A percentile compares a stretch with the other conserved stretches of the same genome.
Evolutionary conservation across 768 basidiomycete genomes (phyloP).

Genomic region (Hericium erinaceus): DNA sequence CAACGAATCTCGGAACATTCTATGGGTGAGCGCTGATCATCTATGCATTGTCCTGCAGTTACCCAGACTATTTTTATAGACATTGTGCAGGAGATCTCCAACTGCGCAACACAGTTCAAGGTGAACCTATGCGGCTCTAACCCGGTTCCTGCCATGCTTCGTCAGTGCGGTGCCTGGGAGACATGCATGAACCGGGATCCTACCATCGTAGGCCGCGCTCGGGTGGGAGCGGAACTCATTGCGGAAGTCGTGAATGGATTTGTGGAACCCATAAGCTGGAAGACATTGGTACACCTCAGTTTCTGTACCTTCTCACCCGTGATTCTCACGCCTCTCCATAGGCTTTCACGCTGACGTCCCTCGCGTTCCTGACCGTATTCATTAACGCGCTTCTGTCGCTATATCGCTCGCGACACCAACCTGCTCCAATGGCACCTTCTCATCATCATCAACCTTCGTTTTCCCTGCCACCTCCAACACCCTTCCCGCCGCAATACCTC

Average conservation of each 20-base stretch:
- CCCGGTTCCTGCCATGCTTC: slow-evolving; percentile 80
- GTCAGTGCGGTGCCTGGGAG: slow-evolving; percentile 85
- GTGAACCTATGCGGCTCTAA: slow-evolving; percentile 71
- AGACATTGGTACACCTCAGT: slow-evolving; percentile 64
- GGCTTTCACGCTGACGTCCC: slow-evolving; percentile 68
- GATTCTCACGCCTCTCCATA: slow-evolving; percentile 21
- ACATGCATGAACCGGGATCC: slow-evolving; percentile 94
- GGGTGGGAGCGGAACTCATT: slow-evolving; percentile 88
- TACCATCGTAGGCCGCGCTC: slow-evolving; percentile 77
- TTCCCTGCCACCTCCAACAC: slow-evolving; percentile 13
- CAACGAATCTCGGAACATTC: slow-evolving; percentile 83
- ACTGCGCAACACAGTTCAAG: slow-evolving; percentile 74
- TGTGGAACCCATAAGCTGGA: slow-evolving; percentile 96
- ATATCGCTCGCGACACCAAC: slow-evolving; percentile 60
- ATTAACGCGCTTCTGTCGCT: slow-evolving; percentile 73
- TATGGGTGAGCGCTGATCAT: slow-evolving; percentile 48
- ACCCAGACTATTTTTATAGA: slow-evolving; percentile 34
- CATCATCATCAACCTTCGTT: slow-evolving; percentile 9
- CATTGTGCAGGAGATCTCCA: slow-evolving; percentile 85
- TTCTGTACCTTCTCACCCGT: slow-evolving; percentile 6
- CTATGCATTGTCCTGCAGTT: slow-evolving; percentile 1
- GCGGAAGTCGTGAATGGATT: slow-evolving; percentile 96
- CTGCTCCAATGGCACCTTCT: slow-evolving; percentile 16
- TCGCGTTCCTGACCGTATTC: slow-evolving; percentile 70
- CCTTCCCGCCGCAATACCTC: slow-evolving; percentile 6